Percentiles rank a stretch among this genome's conserved stretches.
Conservation (phyloP, 2,329 filamentous ascomycete genomes). For the Ophiostoma ips region DNA sequence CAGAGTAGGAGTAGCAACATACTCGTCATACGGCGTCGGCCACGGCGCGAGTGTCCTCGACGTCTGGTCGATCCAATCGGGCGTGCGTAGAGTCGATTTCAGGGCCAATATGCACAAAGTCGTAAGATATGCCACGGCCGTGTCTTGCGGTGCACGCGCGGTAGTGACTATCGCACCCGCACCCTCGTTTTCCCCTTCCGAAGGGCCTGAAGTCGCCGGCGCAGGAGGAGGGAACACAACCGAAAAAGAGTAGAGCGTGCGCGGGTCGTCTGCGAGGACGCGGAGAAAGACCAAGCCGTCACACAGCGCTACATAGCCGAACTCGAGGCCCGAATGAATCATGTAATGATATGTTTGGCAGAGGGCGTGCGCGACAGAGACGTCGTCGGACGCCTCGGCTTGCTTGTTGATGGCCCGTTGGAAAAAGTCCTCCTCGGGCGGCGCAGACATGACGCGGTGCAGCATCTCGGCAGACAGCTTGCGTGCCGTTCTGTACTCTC, state of each 20-base stretch:
- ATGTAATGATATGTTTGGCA: conserved; percentile 11
- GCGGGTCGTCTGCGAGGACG: conserved; percentile 2
- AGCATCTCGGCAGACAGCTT: background rate
- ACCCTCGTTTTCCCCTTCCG: no score
- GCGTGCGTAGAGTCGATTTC: background rate
- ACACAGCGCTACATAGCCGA: conserved; percentile 8
- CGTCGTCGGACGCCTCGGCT: background rate
- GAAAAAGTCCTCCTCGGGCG: conserved; percentile 9
- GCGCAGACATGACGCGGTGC: background rate
- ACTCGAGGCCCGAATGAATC: conserved; percentile 6
- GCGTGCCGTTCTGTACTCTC: conserved; percentile 7
- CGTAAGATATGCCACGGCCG: conserved; percentile 4
- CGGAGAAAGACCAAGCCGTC: conserved; percentile 8
- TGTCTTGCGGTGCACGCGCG: background rate
- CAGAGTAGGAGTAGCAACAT: no score
- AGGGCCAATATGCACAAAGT: conserved; percentile 2
- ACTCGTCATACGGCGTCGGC: background rate
- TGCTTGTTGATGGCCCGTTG: background rate
- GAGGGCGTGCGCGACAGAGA: conserved; percentile 3
- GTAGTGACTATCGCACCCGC: background rate
- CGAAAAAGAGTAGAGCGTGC: conserved; percentile 8
- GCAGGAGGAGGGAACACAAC: background rate
- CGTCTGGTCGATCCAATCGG: background rate
- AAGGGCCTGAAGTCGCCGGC: no score
- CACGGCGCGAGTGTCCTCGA: background rate